Conservation (phyloP, 2,329 filamentous ascomycete genomes). For the Hawksworthiomyces lignivorus region DNA sequence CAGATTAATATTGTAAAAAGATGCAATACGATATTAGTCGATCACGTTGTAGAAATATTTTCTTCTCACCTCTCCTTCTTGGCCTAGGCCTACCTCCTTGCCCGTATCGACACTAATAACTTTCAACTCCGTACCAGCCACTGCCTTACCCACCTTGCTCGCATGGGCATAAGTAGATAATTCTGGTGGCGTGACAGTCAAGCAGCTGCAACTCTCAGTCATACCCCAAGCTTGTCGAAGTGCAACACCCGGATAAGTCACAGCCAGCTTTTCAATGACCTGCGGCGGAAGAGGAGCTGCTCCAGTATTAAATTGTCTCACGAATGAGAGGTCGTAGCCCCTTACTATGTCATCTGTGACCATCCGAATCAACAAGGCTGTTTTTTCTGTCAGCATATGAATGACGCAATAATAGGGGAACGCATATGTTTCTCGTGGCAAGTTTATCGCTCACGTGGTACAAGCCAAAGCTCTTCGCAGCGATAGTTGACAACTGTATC, state of each 20-base stretch:
- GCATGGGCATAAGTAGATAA: slow-evolving; percentile 51
- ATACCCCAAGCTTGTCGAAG: slow-evolving; percentile 63
- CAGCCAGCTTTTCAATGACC: slow-evolving; percentile 48
- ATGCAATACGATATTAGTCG: no score
- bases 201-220: slow-evolving; percentile 58
- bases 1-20: no score
- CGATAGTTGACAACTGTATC: slow-evolving; percentile 42
- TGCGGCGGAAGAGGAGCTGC: slow-evolving; percentile 51
- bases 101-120: slow-evolving; percentile 48
- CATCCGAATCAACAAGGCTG: slow-evolving; percentile 41
- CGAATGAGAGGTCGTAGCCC: slow-evolving; percentile 48
- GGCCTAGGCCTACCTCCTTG: slow-evolving; percentile 40
- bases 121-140: slow-evolving; percentile 52
- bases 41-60: no score
- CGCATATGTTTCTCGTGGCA: no score
- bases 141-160: slow-evolving; percentile 46
- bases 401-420: slow-evolving; percentile 40
- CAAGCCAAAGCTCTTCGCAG: slow-evolving; percentile 48
- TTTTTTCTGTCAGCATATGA: neutral
- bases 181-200: slow-evolving; percentile 51
- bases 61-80: slow-evolving; percentile 39
- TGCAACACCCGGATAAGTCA: slow-evolving; percentile 49
- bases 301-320: slow-evolving; percentile 51
- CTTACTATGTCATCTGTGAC: slow-evolving; percentile 47
- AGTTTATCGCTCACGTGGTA: slow-evolving; percentile 37